phyloP scores from a whole-genome alignment of 768 basidiomycete genomes.

The Cystobasidium tubakii region DNA sequence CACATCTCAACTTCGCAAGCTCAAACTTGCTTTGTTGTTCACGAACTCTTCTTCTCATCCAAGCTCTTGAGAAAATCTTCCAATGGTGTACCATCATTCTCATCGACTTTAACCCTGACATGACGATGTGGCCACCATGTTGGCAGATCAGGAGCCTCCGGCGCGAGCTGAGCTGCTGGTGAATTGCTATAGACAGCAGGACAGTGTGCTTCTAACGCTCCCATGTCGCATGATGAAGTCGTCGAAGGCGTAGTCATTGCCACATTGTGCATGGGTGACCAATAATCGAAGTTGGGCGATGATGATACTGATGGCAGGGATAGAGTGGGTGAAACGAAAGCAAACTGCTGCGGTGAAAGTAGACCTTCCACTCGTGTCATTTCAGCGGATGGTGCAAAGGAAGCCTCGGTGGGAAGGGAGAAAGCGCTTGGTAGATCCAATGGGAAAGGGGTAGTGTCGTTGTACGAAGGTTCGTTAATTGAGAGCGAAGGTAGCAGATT shows the following conservation, averaged over 20 bases:
- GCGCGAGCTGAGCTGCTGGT: neutral
- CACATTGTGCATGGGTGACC: neutral
- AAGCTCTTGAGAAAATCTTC: neutral
- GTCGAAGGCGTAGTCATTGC: neutral
- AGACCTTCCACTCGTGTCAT: neutral
- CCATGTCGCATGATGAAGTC: neutral
- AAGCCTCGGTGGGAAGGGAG: neutral
- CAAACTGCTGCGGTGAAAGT: neutral
- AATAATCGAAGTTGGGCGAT: neutral
- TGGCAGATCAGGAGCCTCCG: neutral
- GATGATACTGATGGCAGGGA: neutral
- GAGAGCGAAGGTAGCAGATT: neutral
- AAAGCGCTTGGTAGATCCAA: neutral
- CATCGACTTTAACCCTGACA: neutral
- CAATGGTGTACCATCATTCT: neutral
- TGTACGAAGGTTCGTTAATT: neutral
- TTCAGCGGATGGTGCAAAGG: neutral
- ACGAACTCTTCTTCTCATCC: neutral
- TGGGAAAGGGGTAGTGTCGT: neutral
- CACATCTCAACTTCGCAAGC: too few relatives aligned
- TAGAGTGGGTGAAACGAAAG: neutral
- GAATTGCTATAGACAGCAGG: neutral
- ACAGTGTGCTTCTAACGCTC: neutral
- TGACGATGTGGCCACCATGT: neutral
- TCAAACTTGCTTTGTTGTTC: too few relatives aligned